Evolutionary conservation across 2,329 filamentous ascomycete species (phyloP).

Genomic region (Aureobasidium sp.): DNA sequence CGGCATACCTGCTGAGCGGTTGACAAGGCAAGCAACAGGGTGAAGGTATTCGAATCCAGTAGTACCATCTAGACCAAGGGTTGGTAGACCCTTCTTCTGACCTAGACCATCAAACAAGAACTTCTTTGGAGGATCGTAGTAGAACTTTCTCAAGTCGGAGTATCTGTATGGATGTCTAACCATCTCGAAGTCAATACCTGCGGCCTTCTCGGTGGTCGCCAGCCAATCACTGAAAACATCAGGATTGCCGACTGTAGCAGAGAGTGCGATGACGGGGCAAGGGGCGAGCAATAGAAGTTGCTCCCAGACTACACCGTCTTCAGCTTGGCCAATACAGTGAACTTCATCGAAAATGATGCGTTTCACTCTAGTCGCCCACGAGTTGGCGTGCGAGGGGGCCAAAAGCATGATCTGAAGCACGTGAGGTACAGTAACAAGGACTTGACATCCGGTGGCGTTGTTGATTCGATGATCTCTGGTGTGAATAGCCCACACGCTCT

Average conservation of each 20-base stretch:
- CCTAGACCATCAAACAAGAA: slow-evolving; percentile 48
- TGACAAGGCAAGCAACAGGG: slow-evolving; percentile 55
- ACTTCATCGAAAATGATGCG: slow-evolving; percentile 79
- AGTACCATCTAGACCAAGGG: slow-evolving; percentile 41
- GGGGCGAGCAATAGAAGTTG: slow-evolving; percentile 65
- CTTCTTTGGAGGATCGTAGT: slow-evolving; percentile 47
- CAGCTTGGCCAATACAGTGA: slow-evolving; percentile 68
- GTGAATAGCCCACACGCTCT: slow-evolving; percentile 71
- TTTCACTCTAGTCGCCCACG: slow-evolving; percentile 60
- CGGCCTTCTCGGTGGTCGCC: slow-evolving; percentile 51
- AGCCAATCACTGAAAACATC: slow-evolving; percentile 63
- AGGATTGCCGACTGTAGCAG: slow-evolving; percentile 71
- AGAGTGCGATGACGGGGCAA: slow-evolving; percentile 71
- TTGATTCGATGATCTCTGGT: slow-evolving; percentile 70
- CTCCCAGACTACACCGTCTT: slow-evolving; percentile 72
- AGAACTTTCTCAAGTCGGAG: slow-evolving; percentile 69
- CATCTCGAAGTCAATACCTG: slow-evolving; percentile 57
- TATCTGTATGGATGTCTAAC: slow-evolving; percentile 62
- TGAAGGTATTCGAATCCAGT: slow-evolving; percentile 54
- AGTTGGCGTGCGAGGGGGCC: slow-evolving; percentile 54
- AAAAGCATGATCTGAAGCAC: slow-evolving; percentile 73
- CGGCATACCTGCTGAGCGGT: slow-evolving; percentile 54
- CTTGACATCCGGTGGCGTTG: slow-evolving; percentile 62
- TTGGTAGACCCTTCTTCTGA: slow-evolving; percentile 28
- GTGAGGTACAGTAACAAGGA: slow-evolving; percentile 69